phyloP scores from a whole-genome alignment of 2,329 filamentous ascomycete genomes.

The Xylaria sp. region DNA sequence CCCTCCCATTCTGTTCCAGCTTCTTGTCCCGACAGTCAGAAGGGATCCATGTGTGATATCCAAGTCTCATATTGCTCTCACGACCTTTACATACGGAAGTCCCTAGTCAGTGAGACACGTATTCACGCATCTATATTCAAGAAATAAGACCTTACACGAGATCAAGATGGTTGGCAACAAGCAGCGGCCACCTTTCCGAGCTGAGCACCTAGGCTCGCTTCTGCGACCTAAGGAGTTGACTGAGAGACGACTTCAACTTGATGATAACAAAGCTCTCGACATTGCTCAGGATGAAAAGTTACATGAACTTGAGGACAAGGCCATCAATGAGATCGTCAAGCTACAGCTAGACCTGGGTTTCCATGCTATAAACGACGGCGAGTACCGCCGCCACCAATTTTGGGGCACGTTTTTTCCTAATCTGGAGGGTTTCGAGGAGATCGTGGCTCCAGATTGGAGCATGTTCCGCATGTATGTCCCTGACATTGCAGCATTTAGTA shows the following conservation, averaged over 20 bases:
- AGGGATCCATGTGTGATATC: not conserved
- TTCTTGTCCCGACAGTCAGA: slow-evolving; percentile 5
- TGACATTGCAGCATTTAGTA: slow-evolving; percentile 57
- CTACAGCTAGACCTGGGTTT: slow-evolving; percentile 75
- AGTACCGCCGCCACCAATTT: slow-evolving; percentile 59
- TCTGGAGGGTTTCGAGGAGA: slow-evolving; percentile 56
- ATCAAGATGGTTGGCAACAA: slow-evolving; percentile 46
- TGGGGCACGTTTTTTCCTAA: slow-evolving; percentile 61
- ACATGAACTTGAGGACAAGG: slow-evolving; percentile 65
- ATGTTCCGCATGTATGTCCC: slow-evolving; percentile 67
- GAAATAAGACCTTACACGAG: not conserved
- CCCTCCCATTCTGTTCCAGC: not conserved
- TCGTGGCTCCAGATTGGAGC: slow-evolving; percentile 61
- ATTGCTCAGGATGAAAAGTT: slow-evolving; percentile 58
- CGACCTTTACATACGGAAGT: not conserved
- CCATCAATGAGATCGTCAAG: slow-evolving; percentile 75
- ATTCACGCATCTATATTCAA: not conserved
- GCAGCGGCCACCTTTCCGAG: slow-evolving; percentile 71
- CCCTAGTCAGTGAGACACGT: not conserved
- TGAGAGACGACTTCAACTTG: slow-evolving; percentile 65
- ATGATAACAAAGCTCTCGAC: slow-evolving; percentile 53
- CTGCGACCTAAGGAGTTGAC: slow-evolving; percentile 74
- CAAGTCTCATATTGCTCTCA: slow-evolving; percentile 6
- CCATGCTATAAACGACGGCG: slow-evolving; percentile 66
- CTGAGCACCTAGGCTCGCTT: slow-evolving; percentile 80